Evolutionary conservation across 208 protist genomes (phyloP), one percentile per base, ranked within the genome.

Genomic region (Trypanosoma brucei): DNA sequence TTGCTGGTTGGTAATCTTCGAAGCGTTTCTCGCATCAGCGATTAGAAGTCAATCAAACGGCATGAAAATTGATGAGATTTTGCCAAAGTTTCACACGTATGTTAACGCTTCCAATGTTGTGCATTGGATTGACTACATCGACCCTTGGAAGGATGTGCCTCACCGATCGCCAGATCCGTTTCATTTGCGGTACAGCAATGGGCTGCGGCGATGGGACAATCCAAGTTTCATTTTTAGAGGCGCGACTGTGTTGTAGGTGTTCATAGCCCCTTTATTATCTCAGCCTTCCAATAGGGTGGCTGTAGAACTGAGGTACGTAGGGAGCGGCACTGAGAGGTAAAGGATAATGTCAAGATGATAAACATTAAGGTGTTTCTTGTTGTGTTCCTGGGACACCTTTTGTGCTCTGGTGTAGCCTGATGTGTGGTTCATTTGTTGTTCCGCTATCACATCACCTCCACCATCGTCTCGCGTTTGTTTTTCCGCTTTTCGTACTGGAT

Each of bases 101-200:
- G 69, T 86, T 11, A 40, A 53, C 14, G 65, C 79, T 30, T 14
- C 45, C 1, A 58, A 57, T 6, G 63, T 76, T 2, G 40, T 69
- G 33, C 46, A 37, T 22, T 91, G 81, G 81, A 78, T 92, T 0
- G 63, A 85, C 22, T 35, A 55, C 4, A 81, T 93, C 62, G 84
- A 95, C 51, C 89, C 89, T 48, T 95, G 89, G 89, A 33, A 55
- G 38, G 31, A 53, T 0, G 5, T 34, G 0, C 66, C 70, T 8
- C 49, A 65, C 6, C 34, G 56, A 3, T 83, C 71, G 39, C 85
- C 89, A 13, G 89, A 95, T 55, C 54, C 62, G 1, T 58, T 62
- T n/a, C 86, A 92, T 45, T 48, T 79, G 7, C 81, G 82, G 35
- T 95, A 93, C 68, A 86, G 78, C 6, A 91, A 95, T 56, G 78